phyloP scores from a whole-genome alignment of 2,329 filamentous ascomycete species.

The Sporothrix humicola region DNA sequence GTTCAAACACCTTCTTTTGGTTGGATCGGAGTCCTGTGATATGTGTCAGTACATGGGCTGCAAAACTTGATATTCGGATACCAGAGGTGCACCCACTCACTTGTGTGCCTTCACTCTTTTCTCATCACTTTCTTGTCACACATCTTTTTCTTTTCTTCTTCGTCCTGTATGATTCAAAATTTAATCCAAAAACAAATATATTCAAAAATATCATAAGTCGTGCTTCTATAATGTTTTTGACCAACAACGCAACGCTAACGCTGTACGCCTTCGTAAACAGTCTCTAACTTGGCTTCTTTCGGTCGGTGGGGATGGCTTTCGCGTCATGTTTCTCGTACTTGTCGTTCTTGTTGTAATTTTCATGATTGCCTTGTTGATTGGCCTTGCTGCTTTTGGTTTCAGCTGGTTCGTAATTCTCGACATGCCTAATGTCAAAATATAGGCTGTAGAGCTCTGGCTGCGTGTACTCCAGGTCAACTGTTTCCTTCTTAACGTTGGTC shows the following conservation, averaged over 20 bases:
- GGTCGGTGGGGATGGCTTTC: background rate
- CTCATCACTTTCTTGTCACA: background rate
- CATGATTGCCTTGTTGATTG: background rate
- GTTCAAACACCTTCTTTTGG: background rate
- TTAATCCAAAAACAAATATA: background rate
- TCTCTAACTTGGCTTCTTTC: slow-evolving; percentile 2
- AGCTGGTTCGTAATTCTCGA: background rate
- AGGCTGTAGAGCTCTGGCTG: slow-evolving; percentile 24
- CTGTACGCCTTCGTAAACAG: background rate
- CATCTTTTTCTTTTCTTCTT: background rate
- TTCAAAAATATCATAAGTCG: background rate
- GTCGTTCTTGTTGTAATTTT: background rate
- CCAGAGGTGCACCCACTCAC: slow-evolving; percentile 29
- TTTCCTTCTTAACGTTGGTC: background rate
- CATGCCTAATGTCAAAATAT: slow-evolving; percentile 22
- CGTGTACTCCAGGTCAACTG: slow-evolving; percentile 1
- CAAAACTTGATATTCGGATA: slow-evolving; percentile 4
- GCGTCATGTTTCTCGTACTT: background rate
- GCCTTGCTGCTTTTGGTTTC: background rate
- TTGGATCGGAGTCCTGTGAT: background rate
- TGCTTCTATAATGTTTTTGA: background rate
- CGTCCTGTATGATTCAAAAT: background rate
- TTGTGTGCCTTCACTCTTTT: slow-evolving; percentile 25
- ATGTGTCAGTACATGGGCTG: background rate
- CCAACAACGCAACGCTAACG: too few species aligned